Evolutionary conservation across 192 early-diverging fungal species (phyloP).

Genomic region (Backusella luteola): DNA sequence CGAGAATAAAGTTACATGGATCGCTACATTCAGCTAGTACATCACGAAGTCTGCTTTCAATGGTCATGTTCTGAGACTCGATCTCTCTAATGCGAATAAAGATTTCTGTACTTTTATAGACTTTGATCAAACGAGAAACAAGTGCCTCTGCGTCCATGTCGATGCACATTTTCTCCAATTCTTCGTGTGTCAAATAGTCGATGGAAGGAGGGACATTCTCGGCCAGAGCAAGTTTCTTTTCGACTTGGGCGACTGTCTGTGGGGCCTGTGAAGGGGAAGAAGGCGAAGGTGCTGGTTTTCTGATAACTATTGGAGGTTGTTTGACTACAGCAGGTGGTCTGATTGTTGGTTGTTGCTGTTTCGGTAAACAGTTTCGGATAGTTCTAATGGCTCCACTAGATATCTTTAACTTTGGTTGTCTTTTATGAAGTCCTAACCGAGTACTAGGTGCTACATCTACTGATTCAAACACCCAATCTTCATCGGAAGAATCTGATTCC

Average conservation of each 20-base stretch:
- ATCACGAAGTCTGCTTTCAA: constrained; percentile 14
- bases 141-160: constrained; percentile 1
- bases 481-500: constrained; percentile 26
- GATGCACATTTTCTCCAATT: constrained; percentile 10
- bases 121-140: constrained; percentile 4
- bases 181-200: constrained; percentile 10
- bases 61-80: constrained; percentile 1
- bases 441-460: constrained; percentile 5
- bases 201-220: not conserved
- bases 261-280: not conserved
- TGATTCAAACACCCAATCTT: constrained; percentile 27
- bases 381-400: not conserved
- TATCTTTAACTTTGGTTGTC: constrained; percentile 10
- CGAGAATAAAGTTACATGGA: constrained; percentile 23
- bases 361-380: not conserved
- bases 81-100: constrained; percentile 19
- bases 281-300: not conserved
- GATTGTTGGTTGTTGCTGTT: not conserved
- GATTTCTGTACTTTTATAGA: constrained; percentile 19
- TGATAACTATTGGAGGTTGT: not conserved
- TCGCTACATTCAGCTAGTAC: constrained; percentile 13
- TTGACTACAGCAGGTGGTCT: not conserved
- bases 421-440: not conserved
- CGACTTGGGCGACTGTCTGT: not conserved
- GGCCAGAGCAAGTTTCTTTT: not conserved